Conservation (phyloP, 768 basidiomycete species). For the Psilocybe cyanescens region DNA sequence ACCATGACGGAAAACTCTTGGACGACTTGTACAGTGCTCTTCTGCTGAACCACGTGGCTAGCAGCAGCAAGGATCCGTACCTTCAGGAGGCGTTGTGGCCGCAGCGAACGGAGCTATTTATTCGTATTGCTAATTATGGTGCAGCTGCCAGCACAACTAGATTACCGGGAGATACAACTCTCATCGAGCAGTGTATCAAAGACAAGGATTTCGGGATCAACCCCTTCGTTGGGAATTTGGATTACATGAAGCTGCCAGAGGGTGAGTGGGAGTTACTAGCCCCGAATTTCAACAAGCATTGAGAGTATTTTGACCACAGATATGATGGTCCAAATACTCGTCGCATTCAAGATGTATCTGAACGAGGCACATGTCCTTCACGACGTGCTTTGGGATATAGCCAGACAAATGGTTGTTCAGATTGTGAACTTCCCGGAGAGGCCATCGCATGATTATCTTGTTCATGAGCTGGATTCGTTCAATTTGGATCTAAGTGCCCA, state of each 20-base stretch:
- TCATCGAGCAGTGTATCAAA: neutral
- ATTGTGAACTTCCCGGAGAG: neutral
- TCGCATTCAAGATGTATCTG: neutral
- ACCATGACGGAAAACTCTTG: neutral
- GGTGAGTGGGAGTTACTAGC: neutral
- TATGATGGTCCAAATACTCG: neutral
- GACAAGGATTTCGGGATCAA: neutral
- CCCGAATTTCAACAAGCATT: neutral
- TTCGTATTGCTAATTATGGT: conserved; percentile 4
- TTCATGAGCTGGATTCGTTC: neutral
- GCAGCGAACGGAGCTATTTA: conserved; percentile 4
- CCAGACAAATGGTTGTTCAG: neutral
- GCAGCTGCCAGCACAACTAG: neutral
- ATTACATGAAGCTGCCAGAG: neutral
- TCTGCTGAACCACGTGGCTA: neutral
- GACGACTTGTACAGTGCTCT: conserved; percentile 1
- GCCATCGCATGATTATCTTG: neutral
- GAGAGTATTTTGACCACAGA: neutral
- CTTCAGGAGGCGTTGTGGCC: neutral
- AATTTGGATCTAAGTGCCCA: neutral
- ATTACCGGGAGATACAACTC: neutral
- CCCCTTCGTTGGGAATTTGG: neutral
- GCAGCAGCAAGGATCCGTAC: neutral
- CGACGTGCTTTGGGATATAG: neutral
- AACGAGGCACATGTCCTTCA: neutral